phyloP scores from a whole-genome alignment of 75 land plant genomes.

The Chamaecyparis obtusa region DNA sequence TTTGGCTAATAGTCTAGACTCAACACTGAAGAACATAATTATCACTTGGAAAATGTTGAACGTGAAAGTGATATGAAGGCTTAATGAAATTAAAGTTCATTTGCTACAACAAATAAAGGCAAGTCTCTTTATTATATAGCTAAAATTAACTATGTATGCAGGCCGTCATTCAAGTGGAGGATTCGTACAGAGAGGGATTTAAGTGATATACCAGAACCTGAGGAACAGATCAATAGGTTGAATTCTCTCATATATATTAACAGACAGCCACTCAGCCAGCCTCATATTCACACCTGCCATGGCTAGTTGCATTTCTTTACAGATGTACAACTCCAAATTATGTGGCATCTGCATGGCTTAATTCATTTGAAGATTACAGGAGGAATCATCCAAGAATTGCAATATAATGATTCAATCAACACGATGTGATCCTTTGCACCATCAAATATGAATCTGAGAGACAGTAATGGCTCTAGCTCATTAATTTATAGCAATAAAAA shows the following conservation, averaged over 20 bases:
- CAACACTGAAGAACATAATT: neutral
- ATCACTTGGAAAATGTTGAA: neutral
- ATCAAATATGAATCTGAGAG: neutral
- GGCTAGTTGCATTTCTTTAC: neutral
- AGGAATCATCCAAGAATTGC: neutral
- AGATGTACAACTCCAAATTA: neutral
- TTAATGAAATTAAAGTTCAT: neutral
- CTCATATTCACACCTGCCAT: neutral
- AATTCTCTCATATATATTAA: neutral
- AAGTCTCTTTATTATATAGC: neutral
- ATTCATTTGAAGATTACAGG: neutral
- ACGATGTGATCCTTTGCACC: neutral
- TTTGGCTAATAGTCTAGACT: neutral
- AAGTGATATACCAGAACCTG: neutral
- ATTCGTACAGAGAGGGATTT: neutral
- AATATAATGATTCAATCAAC: neutral
- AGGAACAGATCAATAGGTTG: neutral
- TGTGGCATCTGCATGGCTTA: neutral
- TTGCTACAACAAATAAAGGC: neutral
- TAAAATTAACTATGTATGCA: slow-evolving; percentile 1
- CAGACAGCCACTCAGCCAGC: neutral
- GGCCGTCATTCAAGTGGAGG: slow-evolving; percentile 1
- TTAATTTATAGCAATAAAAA: neutral
- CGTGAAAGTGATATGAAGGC: neutral
- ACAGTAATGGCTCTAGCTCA: neutral